phyloP scores from a whole-genome alignment of 805 yeast genomes.

The Saturnispora sanitii region DNA sequence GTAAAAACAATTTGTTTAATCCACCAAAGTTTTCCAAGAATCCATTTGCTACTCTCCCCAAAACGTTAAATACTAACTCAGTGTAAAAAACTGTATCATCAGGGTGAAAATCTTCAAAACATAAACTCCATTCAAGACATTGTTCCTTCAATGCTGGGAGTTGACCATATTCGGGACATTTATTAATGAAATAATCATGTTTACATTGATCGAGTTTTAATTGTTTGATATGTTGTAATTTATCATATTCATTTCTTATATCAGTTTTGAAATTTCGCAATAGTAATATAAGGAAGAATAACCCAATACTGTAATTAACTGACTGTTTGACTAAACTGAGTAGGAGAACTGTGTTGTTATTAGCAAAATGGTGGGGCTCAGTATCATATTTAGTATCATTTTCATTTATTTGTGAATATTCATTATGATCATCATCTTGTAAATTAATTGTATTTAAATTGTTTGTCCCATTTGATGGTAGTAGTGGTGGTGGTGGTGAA shows the following conservation, averaged over 20 bases:
- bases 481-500: background rate
- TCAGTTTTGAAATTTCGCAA: slow-evolving; percentile 40
- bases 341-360: background rate
- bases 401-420: background rate
- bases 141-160: slow-evolving; percentile 49
- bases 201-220: slow-evolving; percentile 48
- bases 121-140: slow-evolving; percentile 54
- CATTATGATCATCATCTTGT: too few species aligned
- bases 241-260: slow-evolving; percentile 40
- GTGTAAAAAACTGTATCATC: slow-evolving; percentile 40
- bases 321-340: slow-evolving; percentile 2
- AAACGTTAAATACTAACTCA: slow-evolving; percentile 47
- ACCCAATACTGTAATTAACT: slow-evolving; percentile 8
- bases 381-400: too few species aligned
- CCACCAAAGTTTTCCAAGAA: slow-evolving; percentile 59
- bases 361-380: too few species aligned
- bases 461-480: too few species aligned
- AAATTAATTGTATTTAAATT: too few species aligned
- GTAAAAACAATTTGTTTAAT: slow-evolving; percentile 41
- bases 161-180: slow-evolving; percentile 44
- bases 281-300: slow-evolving; percentile 6
- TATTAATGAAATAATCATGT: slow-evolving; percentile 41
- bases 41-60: slow-evolving; percentile 53
- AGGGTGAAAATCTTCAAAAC: slow-evolving; percentile 50
- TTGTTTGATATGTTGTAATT: slow-evolving; percentile 34